Evolutionary conservation across 495 filamentous ascomycete genomes (phyloP).

Genomic region (Letharia lupina): DNA sequence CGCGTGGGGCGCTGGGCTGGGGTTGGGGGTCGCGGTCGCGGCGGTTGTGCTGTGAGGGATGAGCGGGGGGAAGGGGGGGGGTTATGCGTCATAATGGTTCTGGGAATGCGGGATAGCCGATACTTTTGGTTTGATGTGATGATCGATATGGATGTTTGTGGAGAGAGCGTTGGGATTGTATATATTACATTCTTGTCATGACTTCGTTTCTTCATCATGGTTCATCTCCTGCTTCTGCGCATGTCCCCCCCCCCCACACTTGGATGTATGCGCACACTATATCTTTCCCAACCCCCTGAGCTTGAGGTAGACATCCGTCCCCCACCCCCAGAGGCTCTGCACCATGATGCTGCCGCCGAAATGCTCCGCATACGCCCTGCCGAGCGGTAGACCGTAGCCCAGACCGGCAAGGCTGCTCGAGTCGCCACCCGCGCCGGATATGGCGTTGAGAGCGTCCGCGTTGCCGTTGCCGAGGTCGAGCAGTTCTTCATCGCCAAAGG

Average conservation of each 20-base stretch:
- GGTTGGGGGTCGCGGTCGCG: not conserved
- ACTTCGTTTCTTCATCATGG: not conserved
- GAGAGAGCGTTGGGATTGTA: not conserved
- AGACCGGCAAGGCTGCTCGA: constrained; percentile 78
- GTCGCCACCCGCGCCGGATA: constrained; percentile 58
- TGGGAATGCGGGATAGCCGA: too few relatives aligned
- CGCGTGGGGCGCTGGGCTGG: not conserved
- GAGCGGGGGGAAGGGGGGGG: not conserved
- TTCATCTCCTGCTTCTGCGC: not conserved
- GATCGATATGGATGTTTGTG: not conserved
- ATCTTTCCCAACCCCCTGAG: constrained; percentile 78
- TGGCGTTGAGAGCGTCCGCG: constrained; percentile 60
- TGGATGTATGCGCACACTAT: not conserved
- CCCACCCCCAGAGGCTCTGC: constrained; percentile 94
- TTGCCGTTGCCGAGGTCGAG: constrained; percentile 37
- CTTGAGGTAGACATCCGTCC: constrained; percentile 71
- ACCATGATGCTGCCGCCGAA: constrained; percentile 94
- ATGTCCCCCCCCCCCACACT: not conserved
- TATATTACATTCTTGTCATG: not conserved
- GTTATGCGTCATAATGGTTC: not conserved
- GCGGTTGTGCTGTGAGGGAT: not conserved
- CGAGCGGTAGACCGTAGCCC: constrained; percentile 86
- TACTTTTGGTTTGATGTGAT: too few relatives aligned
- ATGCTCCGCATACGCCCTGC: constrained; percentile 93
- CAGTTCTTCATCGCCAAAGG: constrained; percentile 63